Evolutionary conservation across 805 yeast species (phyloP), one percentile per base, ranked within the genome.

Genomic region (Saitoella complicata): DNA sequence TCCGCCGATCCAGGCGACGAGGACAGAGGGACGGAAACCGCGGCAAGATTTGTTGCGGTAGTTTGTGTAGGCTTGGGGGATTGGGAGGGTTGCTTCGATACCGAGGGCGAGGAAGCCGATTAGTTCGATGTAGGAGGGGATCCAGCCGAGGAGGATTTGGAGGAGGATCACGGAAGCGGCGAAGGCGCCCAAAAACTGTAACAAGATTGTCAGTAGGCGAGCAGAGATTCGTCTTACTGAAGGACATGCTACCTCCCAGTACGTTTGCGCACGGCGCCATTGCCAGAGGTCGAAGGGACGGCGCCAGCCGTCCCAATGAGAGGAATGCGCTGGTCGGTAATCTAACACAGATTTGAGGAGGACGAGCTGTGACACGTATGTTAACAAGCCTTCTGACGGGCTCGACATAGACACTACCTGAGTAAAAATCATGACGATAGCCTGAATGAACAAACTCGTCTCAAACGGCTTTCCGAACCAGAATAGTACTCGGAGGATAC

Each of bases 1-100:
- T 45, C 95, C 95, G 49, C 87, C 78, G 6, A 85, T 64, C 95
- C 95, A 86, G 55, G 86, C 77, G n/a, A 84, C 60, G 36, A 86
- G 58, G 35, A 86, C 63, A 30, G 86, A 72, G 40, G 76, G 65
- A 55, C 84, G 79, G 63, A 86, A 85, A 49, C 88, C 87, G 50
- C 78, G 79, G 7, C 80, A 75, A 0, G 82, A 72, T 52, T 75
- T 73, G 77, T 62, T 81, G 86, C 6, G 91, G 88, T 46, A 82
- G 64, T 9, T 94, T 86, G 51, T 36, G 76, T 67, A 31, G 80
- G 74, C 58, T 81, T 95, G 61, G 5, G 63, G 62, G 7, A 59
- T 43, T 32, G 62, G 62, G 37, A 58, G 46, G 5, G 53, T 40
- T 1, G 62, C 58, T 45, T 60, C 62, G n/a, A 81, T 69, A 45